Base-by-base conservation (phyloP, 2,329 filamentous ascomycete genomes). In the Colletotrichum siamense region DNA sequence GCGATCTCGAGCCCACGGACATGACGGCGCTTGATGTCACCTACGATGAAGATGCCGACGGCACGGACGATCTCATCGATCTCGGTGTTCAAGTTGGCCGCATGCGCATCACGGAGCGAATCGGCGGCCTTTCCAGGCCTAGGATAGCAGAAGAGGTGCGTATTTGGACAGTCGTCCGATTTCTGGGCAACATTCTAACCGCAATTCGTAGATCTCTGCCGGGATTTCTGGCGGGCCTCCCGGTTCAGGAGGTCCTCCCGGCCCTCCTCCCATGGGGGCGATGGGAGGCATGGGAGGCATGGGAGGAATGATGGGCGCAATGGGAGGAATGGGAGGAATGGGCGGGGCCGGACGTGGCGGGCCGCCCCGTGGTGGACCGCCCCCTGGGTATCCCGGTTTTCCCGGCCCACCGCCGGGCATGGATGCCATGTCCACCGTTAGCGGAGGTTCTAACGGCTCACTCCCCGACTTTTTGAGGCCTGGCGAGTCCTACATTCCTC, bases 101-200 rank as follows among this genome's bases (percentile, higher is more conserved):
- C 82, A 91, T 95, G 89, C 91, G 91, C 75, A 92, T 96, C 76
- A 95, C 93, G 4, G 94, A 96, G 81, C 89, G 94, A 49, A 91
- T 96, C 78, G 94, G 94, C 18, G 94, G 94, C 1, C 90, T 94
- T 79, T 92, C 94, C 59, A 88, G 94, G 62, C 94, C 94, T 4
- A 92, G 92, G 79, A 89, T 96, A 73, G 89, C 91, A 6, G 92
- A 95, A 82, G 94, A 95, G 87, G 91, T 94, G 86, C 78, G 86
- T 73, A 55, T 26, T 24, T n/a, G 26, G 15, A 22, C 9, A 26
- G 34, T 13, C n/a, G 10, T 18, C 18, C 59, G 6, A n/a, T 15
- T 61, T 3, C 28, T 30, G 5, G 15, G 44, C 22, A 44, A n/a
- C 10, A 13, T 49, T 49, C 65, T 75, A 61, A 76, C 34, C 59